Evolutionary conservation across 768 basidiomycete genomes (phyloP), one percentile per base, ranked within the genome.

Genomic region (Termitomyces sp.): DNA sequence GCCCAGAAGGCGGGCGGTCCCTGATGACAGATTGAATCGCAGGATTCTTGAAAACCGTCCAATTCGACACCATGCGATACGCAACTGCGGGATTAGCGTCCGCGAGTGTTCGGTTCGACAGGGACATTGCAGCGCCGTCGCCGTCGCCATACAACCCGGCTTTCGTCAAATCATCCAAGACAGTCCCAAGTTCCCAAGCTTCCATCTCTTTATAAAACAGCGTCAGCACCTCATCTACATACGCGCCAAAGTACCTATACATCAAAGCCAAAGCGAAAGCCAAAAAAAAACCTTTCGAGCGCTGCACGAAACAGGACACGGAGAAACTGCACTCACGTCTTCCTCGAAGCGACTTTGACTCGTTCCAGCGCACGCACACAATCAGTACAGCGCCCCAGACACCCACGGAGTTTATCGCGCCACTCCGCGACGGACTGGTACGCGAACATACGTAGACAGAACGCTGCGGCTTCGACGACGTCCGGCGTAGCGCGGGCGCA

Each of bases 241-340:
- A 93, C 2, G 84, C 84, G 14, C 82, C 85, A 63, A 94, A 85
- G 69, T 88, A 94, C 55, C 92, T 94, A n/a, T n/a, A n/a, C n/a
- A n/a, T n/a, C n/a, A n/a, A n/a, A n/a, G 59, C 50, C 29, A 63
- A 57, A 32, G 5, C 32, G 4, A 14, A n/a, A n/a, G n/a, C 36
- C 36, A 36, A 16, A 36, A 36, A 36, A 36, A 14, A 16, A 36
- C 1, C n/a, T n/a, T n/a, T n/a, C n/a, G n/a, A 36, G 13, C 12
- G 14, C 29, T 3, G 29, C 7, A 32, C 10, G 32, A 8, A 31
- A 8, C 29, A 31, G 29, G 3, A 31, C 31, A 9, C 31, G 10
- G 8, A 32, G 6, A 9, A 32, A 32, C 10, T 2, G 3, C 12
- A 84, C 92, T 72, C 68, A 96, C 94, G 87, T 89, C 32, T 76